Evolutionary conservation across 495 filamentous ascomycete genomes (phyloP).

Genomic region (Acidomyces sp.): DNA sequence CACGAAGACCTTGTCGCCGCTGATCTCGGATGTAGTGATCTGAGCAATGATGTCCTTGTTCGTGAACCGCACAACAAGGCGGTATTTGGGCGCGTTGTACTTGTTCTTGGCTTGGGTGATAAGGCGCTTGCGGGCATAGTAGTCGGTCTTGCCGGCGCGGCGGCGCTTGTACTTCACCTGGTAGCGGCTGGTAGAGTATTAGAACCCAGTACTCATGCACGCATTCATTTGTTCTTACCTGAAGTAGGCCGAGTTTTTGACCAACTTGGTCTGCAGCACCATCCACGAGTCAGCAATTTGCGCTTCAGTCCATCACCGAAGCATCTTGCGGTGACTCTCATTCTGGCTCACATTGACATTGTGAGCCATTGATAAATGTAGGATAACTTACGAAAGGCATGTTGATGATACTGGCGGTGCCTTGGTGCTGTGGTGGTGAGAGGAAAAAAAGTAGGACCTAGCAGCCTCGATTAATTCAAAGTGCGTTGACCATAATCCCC

Average conservation of each 20-base stretch:
- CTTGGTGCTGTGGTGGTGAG: not conserved
- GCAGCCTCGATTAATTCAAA: not conserved
- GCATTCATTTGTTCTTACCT: constrained; percentile 46
- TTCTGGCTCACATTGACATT: not conserved
- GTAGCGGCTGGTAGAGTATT: constrained; percentile 56
- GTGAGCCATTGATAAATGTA: constrained; percentile 1
- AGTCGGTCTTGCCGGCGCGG: constrained; percentile 96
- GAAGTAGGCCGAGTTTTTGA: constrained; percentile 97
- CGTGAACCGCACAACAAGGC: constrained; percentile 99
- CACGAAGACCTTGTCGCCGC: constrained; percentile 89
- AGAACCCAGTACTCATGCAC: constrained; percentile 7
- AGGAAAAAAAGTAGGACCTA: not conserved
- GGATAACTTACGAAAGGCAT: constrained; percentile 33
- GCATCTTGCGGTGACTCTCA: constrained; percentile 89
- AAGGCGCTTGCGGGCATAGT: constrained; percentile 98
- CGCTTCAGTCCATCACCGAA: constrained; percentile 91
- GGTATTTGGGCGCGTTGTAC: constrained; percentile 99
- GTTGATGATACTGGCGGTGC: constrained; percentile 19
- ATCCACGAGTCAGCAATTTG: constrained; percentile 92
- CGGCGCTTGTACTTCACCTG: constrained; percentile 99
- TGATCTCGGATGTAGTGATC: constrained; percentile 92
- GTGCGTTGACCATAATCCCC: not conserved
- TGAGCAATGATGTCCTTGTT: constrained; percentile 98
- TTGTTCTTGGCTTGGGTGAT: constrained; percentile 99
- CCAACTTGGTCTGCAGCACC: constrained; percentile 66